These are phyloP conservation scores for Mycothermus thermophilus DNA, from an alignment of 495 filamentous ascomycete genomes.

Conservation along the genomic window DNA sequence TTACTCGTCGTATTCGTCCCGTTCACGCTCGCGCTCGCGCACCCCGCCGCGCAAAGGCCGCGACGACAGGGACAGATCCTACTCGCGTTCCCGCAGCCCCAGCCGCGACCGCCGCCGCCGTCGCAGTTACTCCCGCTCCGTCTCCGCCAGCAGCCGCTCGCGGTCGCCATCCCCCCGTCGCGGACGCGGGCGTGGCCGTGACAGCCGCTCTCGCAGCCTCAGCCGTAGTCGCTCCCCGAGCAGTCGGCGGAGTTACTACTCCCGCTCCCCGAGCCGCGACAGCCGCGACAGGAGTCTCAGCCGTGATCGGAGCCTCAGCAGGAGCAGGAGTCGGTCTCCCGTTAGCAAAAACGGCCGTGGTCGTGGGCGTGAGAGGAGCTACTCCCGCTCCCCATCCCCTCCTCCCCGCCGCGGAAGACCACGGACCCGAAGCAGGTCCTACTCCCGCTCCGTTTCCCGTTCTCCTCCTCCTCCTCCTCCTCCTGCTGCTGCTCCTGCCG, in stretches of 20 bases:
- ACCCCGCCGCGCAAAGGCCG: slow-evolving; percentile 26
- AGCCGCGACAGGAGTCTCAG: too few relatives aligned
- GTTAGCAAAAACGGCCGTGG: neutral
- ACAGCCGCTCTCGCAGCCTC: slow-evolving; percentile 12
- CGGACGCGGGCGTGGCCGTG: too few relatives aligned
- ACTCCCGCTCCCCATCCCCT: slow-evolving; percentile 14
- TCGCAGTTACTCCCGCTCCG: slow-evolving; percentile 27
- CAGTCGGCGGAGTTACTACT: too few relatives aligned
- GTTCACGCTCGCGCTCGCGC: slow-evolving; percentile 28
- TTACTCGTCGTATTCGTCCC: slow-evolving; percentile 44
- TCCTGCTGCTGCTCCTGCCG: neutral
- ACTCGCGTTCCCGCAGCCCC: slow-evolving; percentile 18
- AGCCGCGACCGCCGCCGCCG: neutral
- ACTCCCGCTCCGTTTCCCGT: slow-evolving; percentile 7
- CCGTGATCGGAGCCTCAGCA: slow-evolving; percentile 6
- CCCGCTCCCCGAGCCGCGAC: too few relatives aligned
- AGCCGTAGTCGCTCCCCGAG: slow-evolving; percentile 13
- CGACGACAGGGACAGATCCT: slow-evolving; percentile 29
- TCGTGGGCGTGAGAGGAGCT: slow-evolving; percentile 5
- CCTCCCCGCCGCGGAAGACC: slow-evolving; percentile 6
- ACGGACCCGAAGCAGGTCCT: slow-evolving; percentile 6
- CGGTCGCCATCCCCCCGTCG: slow-evolving; percentile 20
- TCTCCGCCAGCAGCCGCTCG: slow-evolving; percentile 20
- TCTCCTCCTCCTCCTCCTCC: neutral
- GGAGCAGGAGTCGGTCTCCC: neutral